Conservation (phyloP, 2,329 filamentous ascomycete genomes). For the Fusarium nelsonii region DNA sequence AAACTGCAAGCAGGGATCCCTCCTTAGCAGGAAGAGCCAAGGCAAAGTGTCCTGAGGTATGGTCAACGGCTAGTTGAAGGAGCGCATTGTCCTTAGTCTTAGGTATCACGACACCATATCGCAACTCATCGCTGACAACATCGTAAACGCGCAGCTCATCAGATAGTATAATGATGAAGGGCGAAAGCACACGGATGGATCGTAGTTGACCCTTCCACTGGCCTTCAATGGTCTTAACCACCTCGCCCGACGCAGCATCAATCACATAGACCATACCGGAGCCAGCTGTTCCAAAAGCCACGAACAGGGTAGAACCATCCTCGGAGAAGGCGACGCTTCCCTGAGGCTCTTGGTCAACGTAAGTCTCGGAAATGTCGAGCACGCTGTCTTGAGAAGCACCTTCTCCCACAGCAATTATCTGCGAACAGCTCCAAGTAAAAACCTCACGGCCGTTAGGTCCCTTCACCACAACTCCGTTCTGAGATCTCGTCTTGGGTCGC, state of each 20-base stretch:
- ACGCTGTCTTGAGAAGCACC: constrained; percentile 59
- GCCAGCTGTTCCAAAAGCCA: constrained; percentile 67
- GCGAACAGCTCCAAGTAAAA: constrained; percentile 80
- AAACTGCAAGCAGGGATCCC: constrained; percentile 73
- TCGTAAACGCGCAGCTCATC: constrained; percentile 84
- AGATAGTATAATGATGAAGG: constrained; percentile 81
- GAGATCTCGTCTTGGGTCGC: constrained; percentile 77
- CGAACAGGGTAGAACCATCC: constrained; percentile 86
- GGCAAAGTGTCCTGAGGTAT: constrained; percentile 73
- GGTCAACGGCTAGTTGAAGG: constrained; percentile 79
- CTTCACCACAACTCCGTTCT: constrained; percentile 74
- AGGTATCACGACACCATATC: constrained; percentile 72
- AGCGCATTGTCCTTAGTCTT: constrained; percentile 59
- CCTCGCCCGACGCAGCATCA: constrained; percentile 74
- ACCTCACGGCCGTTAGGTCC: constrained; percentile 69
- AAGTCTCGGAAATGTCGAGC: constrained; percentile 46
- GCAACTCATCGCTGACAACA: constrained; percentile 80
- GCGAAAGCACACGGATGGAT: constrained; percentile 77
- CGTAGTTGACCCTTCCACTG: constrained; percentile 75
- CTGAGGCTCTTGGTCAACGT: constrained; percentile 56
- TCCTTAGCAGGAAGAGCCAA: constrained; percentile 65
- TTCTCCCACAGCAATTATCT: constrained; percentile 67
- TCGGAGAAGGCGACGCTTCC: constrained; percentile 83
- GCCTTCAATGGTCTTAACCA: constrained; percentile 75
- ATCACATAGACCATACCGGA: constrained; percentile 79